Evolutionary conservation across 2,329 filamentous ascomycete genomes (phyloP), one percentile per base, ranked within the genome.

Genomic region (Tympanopsis confertula): DNA sequence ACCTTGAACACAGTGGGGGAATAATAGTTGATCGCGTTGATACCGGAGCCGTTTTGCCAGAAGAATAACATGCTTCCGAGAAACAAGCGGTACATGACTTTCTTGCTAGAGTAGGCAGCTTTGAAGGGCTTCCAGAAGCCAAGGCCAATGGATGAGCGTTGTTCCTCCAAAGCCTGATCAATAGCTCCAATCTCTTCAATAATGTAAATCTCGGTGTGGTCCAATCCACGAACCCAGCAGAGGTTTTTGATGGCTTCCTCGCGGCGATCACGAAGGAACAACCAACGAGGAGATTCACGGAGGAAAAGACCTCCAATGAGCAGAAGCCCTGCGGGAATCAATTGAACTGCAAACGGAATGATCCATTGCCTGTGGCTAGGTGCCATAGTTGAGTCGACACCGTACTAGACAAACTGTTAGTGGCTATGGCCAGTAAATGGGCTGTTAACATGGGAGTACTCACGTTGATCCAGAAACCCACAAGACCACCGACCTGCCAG

Each of bases 11-110:
- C 71, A 0, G 72, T 80, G 0, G 81, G 80, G 1, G 64, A 69
- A 56, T 81, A 85, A 59, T 86, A 86, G 62, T 86, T 86, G 61
- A 84, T 79, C 15, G 82, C 81, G 47, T 86, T 86, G 61, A 86
- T 86, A 2, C 82, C 82, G 3, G 63, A 69, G 36, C 78, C 78
- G 48, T 89, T 89, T 57, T 89, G 84, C 69, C 78, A 86, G 38
- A 88, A 62, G 65, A 88, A 88, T 15, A 89, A 66, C 49, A 83
- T 71, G 39, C 72, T 71, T 35, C 83, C 83, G 10, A 88, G 67
- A 53, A 85, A 72, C 58, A 89, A 78, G 30, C 83, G 74, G 65
- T 76, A 85, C 45, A 74, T 74, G 19, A 83, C 69, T 50, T 69
- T 70, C 41, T 60, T 64, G 45, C 73, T 59, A 46, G 64, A 67